These are phyloP conservation scores for Starmera stellimalicola DNA, from an alignment of 1,139 yeast genomes.

Conservation along the genomic window DNA sequence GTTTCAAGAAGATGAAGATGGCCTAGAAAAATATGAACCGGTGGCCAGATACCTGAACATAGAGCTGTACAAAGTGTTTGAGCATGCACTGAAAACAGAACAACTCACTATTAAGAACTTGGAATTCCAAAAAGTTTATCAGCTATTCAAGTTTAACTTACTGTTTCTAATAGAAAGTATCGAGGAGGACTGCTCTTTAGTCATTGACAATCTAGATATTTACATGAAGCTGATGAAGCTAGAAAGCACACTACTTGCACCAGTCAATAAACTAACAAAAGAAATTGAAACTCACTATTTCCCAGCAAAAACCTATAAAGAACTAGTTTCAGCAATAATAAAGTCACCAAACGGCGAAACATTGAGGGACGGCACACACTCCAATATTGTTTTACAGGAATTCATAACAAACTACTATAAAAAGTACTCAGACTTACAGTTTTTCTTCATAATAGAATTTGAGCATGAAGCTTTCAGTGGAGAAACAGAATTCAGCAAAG, in stretches of 20 bases:
- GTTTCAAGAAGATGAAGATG: slow-evolving; percentile 10
- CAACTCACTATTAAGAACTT: slow-evolving; percentile 31
- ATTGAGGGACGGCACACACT: slow-evolving; percentile 37
- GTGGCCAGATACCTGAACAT: slow-evolving; percentile 42
- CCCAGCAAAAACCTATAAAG: slow-evolving; percentile 47
- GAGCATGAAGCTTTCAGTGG: slow-evolving; percentile 10
- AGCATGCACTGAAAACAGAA: slow-evolving; percentile 40
- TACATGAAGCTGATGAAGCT: slow-evolving; percentile 50
- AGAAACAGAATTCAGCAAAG: slow-evolving; percentile 21
- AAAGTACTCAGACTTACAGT: slow-evolving; percentile 57
- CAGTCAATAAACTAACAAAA: slow-evolving; percentile 28
- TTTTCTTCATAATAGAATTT: slow-evolving; percentile 44
- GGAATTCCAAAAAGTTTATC: slow-evolving; percentile 60
- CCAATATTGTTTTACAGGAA: slow-evolving; percentile 49
- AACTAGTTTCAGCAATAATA: slow-evolving; percentile 38
- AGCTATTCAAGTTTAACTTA: slow-evolving; percentile 39
- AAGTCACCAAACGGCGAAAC: slow-evolving; percentile 29
- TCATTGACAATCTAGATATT: slow-evolving; percentile 54
- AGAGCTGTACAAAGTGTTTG: slow-evolving; percentile 48
- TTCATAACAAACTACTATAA: slow-evolving; percentile 47
- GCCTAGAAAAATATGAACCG: slow-evolving; percentile 10
- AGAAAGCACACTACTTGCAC: slow-evolving; percentile 46
- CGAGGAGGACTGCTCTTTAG: slow-evolving; percentile 25
- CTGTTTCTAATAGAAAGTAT: slow-evolving; percentile 32
- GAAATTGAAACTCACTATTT: slow-evolving; percentile 41